phyloP scores from a whole-genome alignment of 208 protist species.

The Angomonas deanei region DNA sequence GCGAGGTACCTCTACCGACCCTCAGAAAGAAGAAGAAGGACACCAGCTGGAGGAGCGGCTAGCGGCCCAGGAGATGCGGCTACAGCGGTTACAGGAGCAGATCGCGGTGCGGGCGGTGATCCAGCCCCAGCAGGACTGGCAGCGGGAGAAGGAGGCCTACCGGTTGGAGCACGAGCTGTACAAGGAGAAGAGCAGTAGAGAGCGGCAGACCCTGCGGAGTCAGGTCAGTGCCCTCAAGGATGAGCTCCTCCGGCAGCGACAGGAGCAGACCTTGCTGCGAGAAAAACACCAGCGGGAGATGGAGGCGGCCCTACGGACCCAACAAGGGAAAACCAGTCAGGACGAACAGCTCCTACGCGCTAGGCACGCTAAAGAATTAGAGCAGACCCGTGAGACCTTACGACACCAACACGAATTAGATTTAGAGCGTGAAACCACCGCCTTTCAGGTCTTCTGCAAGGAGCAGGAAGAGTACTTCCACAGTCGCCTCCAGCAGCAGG shows the following conservation, averaged over 20 bases:
- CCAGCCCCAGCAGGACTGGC: not conserved
- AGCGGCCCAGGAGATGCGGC: not conserved
- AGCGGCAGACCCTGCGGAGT: conserved; percentile 18
- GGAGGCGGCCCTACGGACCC: not conserved
- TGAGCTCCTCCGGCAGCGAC: conserved; percentile 54
- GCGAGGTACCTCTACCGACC: conserved; percentile 28
- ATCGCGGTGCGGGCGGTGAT: conserved; percentile 5
- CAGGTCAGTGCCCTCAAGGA: conserved; percentile 74
- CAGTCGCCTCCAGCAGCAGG: not conserved
- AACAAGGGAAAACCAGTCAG: conserved; percentile 4
- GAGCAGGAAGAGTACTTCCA: not conserved
- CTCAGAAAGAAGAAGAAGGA: conserved; percentile 3
- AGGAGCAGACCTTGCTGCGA: not conserved
- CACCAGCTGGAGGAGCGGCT: not conserved
- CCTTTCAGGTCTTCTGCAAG: not conserved
- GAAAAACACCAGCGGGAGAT: not conserved
- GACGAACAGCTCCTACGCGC: not conserved
- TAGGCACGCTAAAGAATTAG: not conserved
- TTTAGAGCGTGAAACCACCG: not conserved
- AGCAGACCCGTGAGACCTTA: not conserved
- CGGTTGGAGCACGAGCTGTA: not conserved
- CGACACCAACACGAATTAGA: not conserved
- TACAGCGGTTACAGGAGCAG: not conserved
- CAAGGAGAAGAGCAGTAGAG: conserved; percentile 8
- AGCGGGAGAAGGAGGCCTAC: not conserved